These are phyloP conservation scores for Metrosideros polymorpha DNA, from an alignment of 441 rosid species.

Conservation along the genomic window DNA sequence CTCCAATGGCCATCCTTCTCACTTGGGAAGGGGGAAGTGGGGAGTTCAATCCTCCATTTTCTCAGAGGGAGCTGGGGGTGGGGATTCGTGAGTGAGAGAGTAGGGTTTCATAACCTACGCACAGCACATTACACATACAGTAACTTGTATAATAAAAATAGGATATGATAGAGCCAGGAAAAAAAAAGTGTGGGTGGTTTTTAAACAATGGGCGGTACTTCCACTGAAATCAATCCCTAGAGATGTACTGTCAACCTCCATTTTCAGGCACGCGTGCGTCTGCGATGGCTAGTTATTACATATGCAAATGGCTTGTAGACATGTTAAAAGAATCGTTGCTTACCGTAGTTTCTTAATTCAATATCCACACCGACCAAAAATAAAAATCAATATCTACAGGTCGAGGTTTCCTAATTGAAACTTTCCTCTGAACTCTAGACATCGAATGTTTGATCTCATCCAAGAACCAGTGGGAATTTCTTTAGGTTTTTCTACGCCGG, in stretches of 20 bases:
- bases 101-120: no score
- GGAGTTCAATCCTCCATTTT: no score
- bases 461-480: background rate
- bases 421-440: background rate
- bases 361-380: no score
- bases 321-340: background rate
- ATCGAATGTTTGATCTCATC: background rate
- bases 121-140: no score
- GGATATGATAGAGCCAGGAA: no score
- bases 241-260: background rate
- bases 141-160: no score
- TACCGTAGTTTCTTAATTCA: background rate
- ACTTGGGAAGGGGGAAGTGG: no score
- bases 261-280: background rate
- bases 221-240: background rate
- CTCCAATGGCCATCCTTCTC: no score
- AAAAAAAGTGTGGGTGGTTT: no score
- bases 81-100: no score
- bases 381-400: no score
- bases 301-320: background rate
- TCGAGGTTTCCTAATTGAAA: background rate
- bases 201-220: background rate
- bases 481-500: background rate
- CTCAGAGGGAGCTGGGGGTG: no score
- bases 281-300: background rate